phyloP scores from a whole-genome alignment of 2,329 filamentous ascomycete species.

The Aspergillus alliaceus region DNA sequence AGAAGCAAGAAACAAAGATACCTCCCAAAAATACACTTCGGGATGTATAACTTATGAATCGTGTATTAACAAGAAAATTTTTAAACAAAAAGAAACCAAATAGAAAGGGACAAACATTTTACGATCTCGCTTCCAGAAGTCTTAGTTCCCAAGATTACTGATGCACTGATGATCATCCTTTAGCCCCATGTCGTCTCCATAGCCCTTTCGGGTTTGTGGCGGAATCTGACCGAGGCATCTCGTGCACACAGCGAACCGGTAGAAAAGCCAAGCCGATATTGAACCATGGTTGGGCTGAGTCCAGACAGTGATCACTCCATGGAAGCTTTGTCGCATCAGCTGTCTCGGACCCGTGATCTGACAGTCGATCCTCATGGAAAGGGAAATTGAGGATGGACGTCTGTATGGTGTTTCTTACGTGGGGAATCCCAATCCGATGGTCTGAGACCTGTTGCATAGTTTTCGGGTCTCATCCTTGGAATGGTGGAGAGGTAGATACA shows the following conservation, averaged over 20 bases:
- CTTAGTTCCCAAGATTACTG: neutral
- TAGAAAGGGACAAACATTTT: neutral
- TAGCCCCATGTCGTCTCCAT: constrained; percentile 17
- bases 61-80: neutral
- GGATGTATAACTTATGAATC: neutral
- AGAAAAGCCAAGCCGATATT: constrained; percentile 11
- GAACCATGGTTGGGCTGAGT: constrained; percentile 7
- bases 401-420: neutral
- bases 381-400: constrained; percentile 7
- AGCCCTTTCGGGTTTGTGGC: constrained; percentile 14
- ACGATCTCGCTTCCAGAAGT: constrained; percentile 8
- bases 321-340: neutral
- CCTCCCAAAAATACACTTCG: neutral
- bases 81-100: too few relatives aligned
- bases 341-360: constrained; percentile 11
- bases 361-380: constrained; percentile 21
- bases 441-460: neutral
- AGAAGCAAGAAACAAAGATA: too few relatives aligned
- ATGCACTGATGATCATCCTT: constrained; percentile 20
- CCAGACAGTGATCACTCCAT: constrained; percentile 2
- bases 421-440: constrained; percentile 5
- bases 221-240: constrained; percentile 19
- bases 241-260: constrained; percentile 12
- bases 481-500: neutral
- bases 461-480: neutral